These are phyloP conservation scores for Skeletonema grethae DNA, from an alignment of 108 stramenopile genomes.

Conservation along the genomic window DNA sequence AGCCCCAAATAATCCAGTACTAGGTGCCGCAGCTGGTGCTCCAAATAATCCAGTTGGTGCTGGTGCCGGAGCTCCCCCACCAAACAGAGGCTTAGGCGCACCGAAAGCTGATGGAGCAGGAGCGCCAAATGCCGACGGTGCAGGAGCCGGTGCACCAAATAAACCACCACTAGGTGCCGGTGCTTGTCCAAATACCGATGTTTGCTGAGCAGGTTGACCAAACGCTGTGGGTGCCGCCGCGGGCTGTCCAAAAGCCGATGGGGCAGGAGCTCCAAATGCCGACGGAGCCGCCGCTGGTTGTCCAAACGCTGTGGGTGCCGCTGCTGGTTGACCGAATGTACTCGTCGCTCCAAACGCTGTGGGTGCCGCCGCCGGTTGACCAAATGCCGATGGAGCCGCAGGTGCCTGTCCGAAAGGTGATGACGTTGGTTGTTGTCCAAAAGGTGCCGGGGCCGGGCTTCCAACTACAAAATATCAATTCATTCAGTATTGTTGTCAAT, in stretches of 20 bases:
- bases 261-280: constrained; percentile 25
- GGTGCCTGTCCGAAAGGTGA: constrained; percentile 19
- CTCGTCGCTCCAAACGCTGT: constrained; percentile 41
- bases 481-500: background rate
- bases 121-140: constrained; percentile 41
- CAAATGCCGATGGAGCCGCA: constrained; percentile 16
- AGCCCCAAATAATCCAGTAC: constrained; percentile 6
- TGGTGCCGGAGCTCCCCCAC: constrained; percentile 31
- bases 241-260: constrained; percentile 20
- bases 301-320: constrained; percentile 44
- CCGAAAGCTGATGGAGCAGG: constrained; percentile 62
- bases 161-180: constrained; percentile 49
- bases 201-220: background rate
- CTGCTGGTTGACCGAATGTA: constrained; percentile 45
- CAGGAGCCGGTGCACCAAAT: constrained; percentile 53
- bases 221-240: constrained; percentile 26
- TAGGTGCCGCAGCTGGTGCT: constrained; percentile 25
- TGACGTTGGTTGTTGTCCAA: constrained; percentile 9
- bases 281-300: constrained; percentile 34
- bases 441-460: constrained; percentile 40
- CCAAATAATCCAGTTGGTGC: constrained; percentile 42
- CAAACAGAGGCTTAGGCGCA: constrained; percentile 48
- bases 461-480: constrained; percentile 16
- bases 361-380: constrained; percentile 52
- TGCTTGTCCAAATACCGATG: constrained; percentile 7